Conservation (phyloP, 495 filamentous ascomycete genomes). For the Lasiosphaeris hirsuta region DNA sequence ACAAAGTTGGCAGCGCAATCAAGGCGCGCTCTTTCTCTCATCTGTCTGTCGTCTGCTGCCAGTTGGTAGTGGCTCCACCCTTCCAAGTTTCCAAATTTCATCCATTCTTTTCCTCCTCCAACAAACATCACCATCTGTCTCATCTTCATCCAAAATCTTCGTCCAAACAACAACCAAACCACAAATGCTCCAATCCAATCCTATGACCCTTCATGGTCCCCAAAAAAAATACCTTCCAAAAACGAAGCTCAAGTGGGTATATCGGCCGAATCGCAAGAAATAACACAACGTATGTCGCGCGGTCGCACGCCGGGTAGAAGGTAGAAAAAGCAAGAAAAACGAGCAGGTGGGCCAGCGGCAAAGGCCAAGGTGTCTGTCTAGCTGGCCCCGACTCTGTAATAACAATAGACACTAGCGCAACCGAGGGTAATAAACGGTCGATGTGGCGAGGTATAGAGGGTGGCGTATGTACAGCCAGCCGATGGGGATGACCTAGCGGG, state of each 20-base stretch:
- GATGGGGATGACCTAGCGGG: background rate
- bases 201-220: background rate
- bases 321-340: background rate
- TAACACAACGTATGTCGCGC: conserved; percentile 1
- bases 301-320: background rate
- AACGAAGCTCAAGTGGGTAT: conserved; percentile 23
- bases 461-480: conserved; percentile 6
- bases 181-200: background rate
- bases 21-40: too few relatives aligned
- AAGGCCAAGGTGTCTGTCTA: background rate
- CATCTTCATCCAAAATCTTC: background rate
- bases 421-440: conserved; percentile 12
- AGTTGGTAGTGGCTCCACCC: background rate
- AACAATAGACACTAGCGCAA: conserved; percentile 26
- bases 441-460: conserved; percentile 5
- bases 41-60: too few relatives aligned
- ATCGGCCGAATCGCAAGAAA: conserved; percentile 16
- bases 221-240: background rate
- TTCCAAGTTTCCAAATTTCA: background rate
- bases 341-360: background rate
- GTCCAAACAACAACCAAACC: background rate
- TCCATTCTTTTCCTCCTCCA: background rate
- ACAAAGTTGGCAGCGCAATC: background rate
- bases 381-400: conserved; percentile 1
- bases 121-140: background rate